These are phyloP conservation scores for Solanum chaucha DNA, from an alignment of 257 asterid species.

Conservation along the genomic window DNA sequence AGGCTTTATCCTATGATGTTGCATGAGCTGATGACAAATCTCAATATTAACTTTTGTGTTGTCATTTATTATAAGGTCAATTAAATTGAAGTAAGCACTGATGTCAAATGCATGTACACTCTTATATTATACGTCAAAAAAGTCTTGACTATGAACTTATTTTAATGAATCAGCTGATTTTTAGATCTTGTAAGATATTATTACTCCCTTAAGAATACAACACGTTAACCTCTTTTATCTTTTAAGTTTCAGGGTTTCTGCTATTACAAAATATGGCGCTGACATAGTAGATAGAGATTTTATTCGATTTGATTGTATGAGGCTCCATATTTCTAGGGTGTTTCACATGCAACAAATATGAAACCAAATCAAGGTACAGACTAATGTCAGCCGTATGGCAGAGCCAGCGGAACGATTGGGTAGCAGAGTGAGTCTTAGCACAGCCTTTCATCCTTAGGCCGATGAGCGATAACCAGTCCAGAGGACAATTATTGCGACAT, in stretches of 20 bases:
- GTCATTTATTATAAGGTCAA: not conserved
- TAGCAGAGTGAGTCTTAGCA: not conserved
- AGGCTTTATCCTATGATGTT: not conserved
- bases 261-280: not conserved
- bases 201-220: not conserved
- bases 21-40: not conserved
- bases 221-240: not conserved
- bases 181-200: not conserved
- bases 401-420: not conserved
- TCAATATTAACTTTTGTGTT: not conserved
- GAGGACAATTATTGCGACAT: not conserved
- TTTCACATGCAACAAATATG: not conserved
- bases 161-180: not conserved
- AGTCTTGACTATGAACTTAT: not conserved
- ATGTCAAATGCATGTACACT: not conserved
- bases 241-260: not conserved
- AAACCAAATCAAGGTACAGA: not conserved
- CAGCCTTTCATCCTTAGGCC: rapidly evolving
- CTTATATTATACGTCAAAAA: not conserved
- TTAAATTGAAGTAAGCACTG: not conserved
- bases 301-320: not conserved
- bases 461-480: not conserved
- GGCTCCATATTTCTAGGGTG: not conserved
- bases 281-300: not conserved
- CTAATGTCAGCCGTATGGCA: not conserved